Conservation (phyloP, 495 filamentous ascomycete genomes). For the Xylaria cubensis region DNA sequence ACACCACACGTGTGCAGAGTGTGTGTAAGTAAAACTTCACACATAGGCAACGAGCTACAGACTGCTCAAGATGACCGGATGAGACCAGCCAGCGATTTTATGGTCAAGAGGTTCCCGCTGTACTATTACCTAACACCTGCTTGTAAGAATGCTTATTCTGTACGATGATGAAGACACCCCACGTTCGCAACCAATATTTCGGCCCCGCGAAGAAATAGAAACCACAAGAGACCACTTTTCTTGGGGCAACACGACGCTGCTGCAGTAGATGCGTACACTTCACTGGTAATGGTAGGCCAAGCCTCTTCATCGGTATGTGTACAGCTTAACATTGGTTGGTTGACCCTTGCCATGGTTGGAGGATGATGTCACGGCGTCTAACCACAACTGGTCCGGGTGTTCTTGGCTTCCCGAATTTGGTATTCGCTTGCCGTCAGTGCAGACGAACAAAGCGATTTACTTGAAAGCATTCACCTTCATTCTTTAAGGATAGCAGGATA, state of each 20-base stretch:
- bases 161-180: constrained; percentile 20
- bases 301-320: neutral
- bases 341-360: constrained; percentile 11
- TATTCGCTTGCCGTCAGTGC: neutral
- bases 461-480: neutral
- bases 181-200: constrained; percentile 1
- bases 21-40: neutral
- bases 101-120: neutral
- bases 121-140: constrained; percentile 4
- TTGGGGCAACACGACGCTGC: constrained; percentile 1
- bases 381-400: constrained; percentile 1
- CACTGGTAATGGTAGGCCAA: neutral
- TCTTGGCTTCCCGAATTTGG: constrained; percentile 5
- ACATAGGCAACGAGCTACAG: neutral
- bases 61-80: neutral
- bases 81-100: neutral
- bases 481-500: neutral
- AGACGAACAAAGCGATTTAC: neutral
- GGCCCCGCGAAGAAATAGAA: neutral
- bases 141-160: neutral
- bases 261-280: neutral
- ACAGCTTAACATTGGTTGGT: neutral
- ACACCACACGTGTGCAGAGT: neutral
- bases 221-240: neutral
- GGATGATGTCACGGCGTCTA: constrained; percentile 15